phyloP scores from a whole-genome alignment of 2,329 filamentous ascomycete genomes.

The Cladosporium sp. region DNA sequence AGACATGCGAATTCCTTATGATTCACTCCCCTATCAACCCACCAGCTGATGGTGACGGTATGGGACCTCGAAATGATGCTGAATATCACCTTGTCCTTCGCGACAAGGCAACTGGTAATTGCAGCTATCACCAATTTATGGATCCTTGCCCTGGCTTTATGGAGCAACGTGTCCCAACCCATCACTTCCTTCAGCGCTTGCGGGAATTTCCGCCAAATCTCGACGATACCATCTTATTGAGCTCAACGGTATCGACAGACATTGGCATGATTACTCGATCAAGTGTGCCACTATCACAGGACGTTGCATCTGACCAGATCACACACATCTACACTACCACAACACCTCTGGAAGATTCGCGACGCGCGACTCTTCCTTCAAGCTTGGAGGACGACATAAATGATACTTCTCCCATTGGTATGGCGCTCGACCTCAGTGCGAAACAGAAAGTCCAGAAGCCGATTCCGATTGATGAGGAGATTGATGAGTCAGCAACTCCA shows the following conservation, averaged over 20 bases:
- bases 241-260: conserved; percentile 75
- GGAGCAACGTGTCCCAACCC: conserved; percentile 55
- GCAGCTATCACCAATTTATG: conserved; percentile 67
- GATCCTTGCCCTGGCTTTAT: conserved; percentile 63
- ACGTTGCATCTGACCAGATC: conserved; percentile 56
- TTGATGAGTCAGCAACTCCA: conserved; percentile 73
- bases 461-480: conserved; percentile 58
- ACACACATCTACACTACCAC: conserved; percentile 70
- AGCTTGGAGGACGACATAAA: conserved; percentile 58
- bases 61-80: conserved; percentile 47
- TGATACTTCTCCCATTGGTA: conserved; percentile 75
- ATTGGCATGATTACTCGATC: conserved; percentile 75
- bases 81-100: conserved; percentile 77
- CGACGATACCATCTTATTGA: conserved; percentile 74
- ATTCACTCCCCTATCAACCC: conserved; percentile 62
- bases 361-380: conserved; percentile 66
- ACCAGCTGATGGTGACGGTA: conserved; percentile 14
- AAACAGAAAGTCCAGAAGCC: conserved; percentile 21
- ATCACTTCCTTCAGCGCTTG: conserved; percentile 74
- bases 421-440: conserved; percentile 66
- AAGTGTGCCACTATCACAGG: conserved; percentile 60
- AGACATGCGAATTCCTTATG: conserved; percentile 78
- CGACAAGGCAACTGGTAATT: conserved; percentile 54
- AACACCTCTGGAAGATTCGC: conserved; percentile 67
- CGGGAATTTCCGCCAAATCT: conserved; percentile 76